A percentile compares a stretch with the other conserved stretches of the same genome.
Evolutionary conservation across 768 basidiomycete genomes (phyloP).

Genomic region (Tylopilus felleus): DNA sequence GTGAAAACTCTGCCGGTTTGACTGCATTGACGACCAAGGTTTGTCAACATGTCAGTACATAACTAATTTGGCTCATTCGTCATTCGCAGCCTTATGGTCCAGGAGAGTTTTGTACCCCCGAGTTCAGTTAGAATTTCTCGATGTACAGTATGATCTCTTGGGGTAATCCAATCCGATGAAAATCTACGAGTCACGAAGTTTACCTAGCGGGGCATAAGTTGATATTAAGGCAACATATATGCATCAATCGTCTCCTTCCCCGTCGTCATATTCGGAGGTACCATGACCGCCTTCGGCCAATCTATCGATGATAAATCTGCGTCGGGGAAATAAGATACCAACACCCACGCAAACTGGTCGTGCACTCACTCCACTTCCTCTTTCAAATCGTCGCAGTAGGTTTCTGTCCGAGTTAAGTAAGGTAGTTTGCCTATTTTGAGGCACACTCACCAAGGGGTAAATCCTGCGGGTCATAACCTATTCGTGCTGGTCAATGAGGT

Average conservation of each 20-base stretch:
- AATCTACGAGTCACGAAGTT: not conserved
- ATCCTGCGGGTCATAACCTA: constrained; percentile 62
- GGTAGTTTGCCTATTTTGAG: not conserved
- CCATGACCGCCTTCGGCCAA: constrained; percentile 76
- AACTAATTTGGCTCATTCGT: constrained; percentile 8
- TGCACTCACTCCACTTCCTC: constrained; percentile 75
- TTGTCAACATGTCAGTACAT: constrained; percentile 9
- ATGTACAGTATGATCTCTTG: not conserved
- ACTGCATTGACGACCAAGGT: constrained; percentile 79
- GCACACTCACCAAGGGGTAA: constrained; percentile 67
- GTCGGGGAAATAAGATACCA: constrained; percentile 6
- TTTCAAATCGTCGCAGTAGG: constrained; percentile 81
- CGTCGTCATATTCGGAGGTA: constrained; percentile 70
- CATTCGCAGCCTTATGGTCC: constrained; percentile 81
- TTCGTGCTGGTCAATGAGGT: not conserved
- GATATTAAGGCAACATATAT: not conserved
- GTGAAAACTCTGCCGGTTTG: constrained; percentile 90
- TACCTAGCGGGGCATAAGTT: not conserved
- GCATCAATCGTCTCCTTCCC: constrained; percentile 80
- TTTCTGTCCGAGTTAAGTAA: constrained; percentile 43
- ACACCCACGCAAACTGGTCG: not conserved
- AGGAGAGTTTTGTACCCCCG: constrained; percentile 82
- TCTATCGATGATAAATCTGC: constrained; percentile 65
- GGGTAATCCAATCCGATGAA: not conserved
- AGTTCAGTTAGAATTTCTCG: constrained; percentile 61